Base-by-base conservation (phyloP, 305 asterid species). In the Lippia alba region DNA sequence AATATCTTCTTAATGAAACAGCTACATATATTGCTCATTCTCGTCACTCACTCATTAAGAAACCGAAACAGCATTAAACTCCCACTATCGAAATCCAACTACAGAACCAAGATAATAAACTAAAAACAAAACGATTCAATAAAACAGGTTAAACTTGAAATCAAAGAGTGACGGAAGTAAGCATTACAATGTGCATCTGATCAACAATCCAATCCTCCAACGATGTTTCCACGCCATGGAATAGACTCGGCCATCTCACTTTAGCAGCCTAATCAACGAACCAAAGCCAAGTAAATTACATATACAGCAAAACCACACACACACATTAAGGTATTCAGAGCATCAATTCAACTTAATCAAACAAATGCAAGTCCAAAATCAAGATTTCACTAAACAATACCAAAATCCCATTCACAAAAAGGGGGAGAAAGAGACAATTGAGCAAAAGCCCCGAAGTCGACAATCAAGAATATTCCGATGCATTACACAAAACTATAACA, bases 151-250 rank as follows among this genome's bases (percentile, higher is more conserved):
- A 19, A 4, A 36, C 14, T 12, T 33, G 46, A 32, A 49, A 48
- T 4, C 0, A 24, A 24, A 39, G 40, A 50, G 50, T 34, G 12
- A 14, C 5, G 12, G n/a, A 55, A 67, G 61, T 65, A 53, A 17
- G 48, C 61, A 46, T 81, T 81, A 89, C 99, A n/a, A 60, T 79
- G 79, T 88, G 88, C 99, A 94, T 94, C 84, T 94, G 97, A 81
- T 88, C 96, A 51, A 91, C 92, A 83, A 94, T 82, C 97, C 97
- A 94, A 62, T 83, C 89, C 87, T 89, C 97, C 78, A 79, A 77
- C 1, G 89, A 77, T 6, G 91, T 71, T 66, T 89, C 95, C 33
- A 91, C 91, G n/a, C 88, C 91, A 55, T 75, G 64, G 79, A 91
- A 94, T 12, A 91, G 71, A 68, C 74, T 78, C 11, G 97, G 93